Evolutionary conservation across 441 rosid genomes (phyloP), one percentile per base, ranked within the genome.

Genomic region (Syzygium malaccense): DNA sequence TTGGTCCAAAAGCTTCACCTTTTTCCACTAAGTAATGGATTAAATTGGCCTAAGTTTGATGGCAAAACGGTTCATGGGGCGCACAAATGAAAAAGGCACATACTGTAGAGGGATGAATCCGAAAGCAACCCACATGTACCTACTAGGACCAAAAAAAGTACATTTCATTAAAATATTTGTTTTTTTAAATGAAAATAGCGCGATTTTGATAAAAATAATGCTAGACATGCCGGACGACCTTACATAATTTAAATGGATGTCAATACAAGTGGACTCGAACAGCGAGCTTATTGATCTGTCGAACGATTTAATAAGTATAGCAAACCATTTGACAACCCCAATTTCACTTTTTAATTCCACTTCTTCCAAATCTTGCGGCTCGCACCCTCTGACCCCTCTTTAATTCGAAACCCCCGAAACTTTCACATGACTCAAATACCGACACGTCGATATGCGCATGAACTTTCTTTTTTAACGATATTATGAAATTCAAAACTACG

Each of bases 351-450:
- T 68, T 14, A 19, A 68, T 37, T 3, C 2, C 1, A 5, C 48
- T 32, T 4, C 79, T 2, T 68, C 7, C 14, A 0, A 19, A 68
- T 11, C 2, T 8, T 0, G 14, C 4, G 4, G 14, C 12, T 5
- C 8, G 8, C 78, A 4, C 12, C 3, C 8, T 7, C 3, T 6
- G 2, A 0, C 48, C 13, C 11, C 2, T 71, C 12, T 68, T 5
- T 9, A 32, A 32, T 17, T 3, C 1, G 2, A 66, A 32, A 66
- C 5, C 6, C 7, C 6, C 6, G 1, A 66, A 66, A 32, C 7
- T 30, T 32, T 18, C 12, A 30, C 1, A 32, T 1, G 4, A 66
- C 2, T 1, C 0, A 9, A 5, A 66, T 18, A 18, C 19, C 0
- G 25, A 32, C 3, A 4, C 0, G 14, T 66, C 32, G 18, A 66